Base-by-base conservation (phyloP, 2,329 filamentous ascomycete species). In the Chaetomiaceae sp. region DNA sequence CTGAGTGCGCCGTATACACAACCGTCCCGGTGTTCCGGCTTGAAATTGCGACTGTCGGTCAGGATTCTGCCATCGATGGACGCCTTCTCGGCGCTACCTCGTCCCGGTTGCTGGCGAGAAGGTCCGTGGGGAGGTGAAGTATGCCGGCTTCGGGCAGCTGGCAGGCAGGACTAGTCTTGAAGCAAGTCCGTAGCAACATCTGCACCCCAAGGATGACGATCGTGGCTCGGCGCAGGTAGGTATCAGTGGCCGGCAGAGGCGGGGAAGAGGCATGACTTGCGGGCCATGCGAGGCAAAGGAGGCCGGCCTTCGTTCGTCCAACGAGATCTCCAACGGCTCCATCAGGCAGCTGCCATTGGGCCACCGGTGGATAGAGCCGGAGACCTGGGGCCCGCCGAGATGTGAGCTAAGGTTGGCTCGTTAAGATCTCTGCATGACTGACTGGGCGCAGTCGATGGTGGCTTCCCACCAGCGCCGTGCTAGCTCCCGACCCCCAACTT, bases 251-350 rank as follows among this genome's bases (percentile, higher is more conserved):
- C 33, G 47, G 39, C 17, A 29, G 36, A 56, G 58, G 57, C 44
- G 61, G 63, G 58, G 61, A 53, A 62, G 58, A 57, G 57, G 61
- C 59, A 64, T 65, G 64, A 65, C 65, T 59, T 63, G 55, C 53
- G 42, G 55, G 51, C 44, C 58, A 65, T 64, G 63, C 63, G 60
- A 58, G 57, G 57, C 27, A 51, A 53, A 47, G 49, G 42, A 47
- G 55, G 40, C 40, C 31, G 47, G 51, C 46, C 55, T 49, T 57
- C 42, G 42, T 49, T 54, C 42, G 42, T 49, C 54, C 57, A 55
- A 51, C 57, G 45, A 54, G 45, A 54, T 23, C 17, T 40, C 43
- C 51, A 49, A 47, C 33, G 34, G 52, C 47, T 49, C 43, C 45
- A 53, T 50, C 38, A 44, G 48, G 27, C 27, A 51, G 44, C 36